phyloP scores from a whole-genome alignment of 345 rosid genomes.

The Rhodamnia rubescens region DNA sequence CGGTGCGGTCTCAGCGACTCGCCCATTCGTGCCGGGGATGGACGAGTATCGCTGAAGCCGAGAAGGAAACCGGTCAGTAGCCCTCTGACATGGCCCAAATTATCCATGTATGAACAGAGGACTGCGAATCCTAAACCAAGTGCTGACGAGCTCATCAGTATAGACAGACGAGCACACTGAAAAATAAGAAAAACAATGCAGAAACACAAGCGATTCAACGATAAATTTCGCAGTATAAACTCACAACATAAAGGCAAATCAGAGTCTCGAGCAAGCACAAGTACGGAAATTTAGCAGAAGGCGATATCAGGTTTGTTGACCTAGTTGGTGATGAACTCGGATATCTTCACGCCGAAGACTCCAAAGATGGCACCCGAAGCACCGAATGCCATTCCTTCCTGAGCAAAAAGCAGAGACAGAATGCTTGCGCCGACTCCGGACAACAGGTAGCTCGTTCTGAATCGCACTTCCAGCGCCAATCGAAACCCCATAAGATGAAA shows the following conservation, averaged over 20 bases:
- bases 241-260: not conserved
- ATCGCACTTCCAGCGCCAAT: slow-evolving; percentile 30
- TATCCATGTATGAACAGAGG: slow-evolving; percentile 64
- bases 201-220: not conserved
- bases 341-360: slow-evolving; percentile 83
- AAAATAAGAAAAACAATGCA: not conserved
- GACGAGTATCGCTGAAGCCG: slow-evolving; percentile 51
- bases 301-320: slow-evolving; percentile 1
- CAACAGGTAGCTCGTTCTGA: slow-evolving; percentile 51
- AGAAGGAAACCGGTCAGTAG: slow-evolving; percentile 66
- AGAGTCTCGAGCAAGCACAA: not conserved
- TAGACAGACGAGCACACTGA: slow-evolving; percentile 60
- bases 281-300: not conserved
- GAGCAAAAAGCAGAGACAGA: slow-evolving; percentile 55
- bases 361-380: slow-evolving; percentile 91
- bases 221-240: not conserved
- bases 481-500: too few relatives aligned
- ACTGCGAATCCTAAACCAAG: slow-evolving; percentile 56
- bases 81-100: slow-evolving; percentile 80
- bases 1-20: slow-evolving; percentile 25
- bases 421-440: slow-evolving; percentile 80
- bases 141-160: slow-evolving; percentile 44
- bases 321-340: slow-evolving; percentile 79
- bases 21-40: slow-evolving; percentile 71
- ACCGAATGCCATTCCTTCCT: slow-evolving; percentile 41